phyloP scores from a whole-genome alignment of 768 basidiomycete species.

The Cyclocybe cylindracea region DNA sequence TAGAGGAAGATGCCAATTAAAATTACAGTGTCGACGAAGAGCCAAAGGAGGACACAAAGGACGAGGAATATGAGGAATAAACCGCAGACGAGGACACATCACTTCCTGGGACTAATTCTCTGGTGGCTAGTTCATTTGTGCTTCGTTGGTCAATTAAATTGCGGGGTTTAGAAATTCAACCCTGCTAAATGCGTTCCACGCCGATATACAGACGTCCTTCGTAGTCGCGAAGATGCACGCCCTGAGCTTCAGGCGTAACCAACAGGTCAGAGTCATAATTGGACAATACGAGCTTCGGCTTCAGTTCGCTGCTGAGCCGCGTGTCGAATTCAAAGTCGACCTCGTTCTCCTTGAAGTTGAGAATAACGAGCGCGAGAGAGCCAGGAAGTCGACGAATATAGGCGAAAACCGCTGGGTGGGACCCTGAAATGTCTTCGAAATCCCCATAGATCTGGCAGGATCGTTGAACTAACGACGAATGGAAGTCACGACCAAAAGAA shows the following conservation, averaged over 20 bases:
- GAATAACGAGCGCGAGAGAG: constrained; percentile 28
- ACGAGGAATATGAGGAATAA: neutral
- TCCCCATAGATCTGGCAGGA: constrained; percentile 56
- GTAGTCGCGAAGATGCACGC: constrained; percentile 24
- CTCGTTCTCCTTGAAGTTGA: constrained; percentile 43
- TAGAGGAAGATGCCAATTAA: no score
- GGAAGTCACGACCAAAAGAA: neutral
- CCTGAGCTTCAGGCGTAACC: constrained; percentile 1
- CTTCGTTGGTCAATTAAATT: neutral
- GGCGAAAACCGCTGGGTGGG: constrained; percentile 54
- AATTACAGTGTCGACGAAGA: neutral
- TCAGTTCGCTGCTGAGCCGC: constrained; percentile 5
- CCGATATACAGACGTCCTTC: constrained; percentile 33
- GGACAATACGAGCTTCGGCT: constrained; percentile 21
- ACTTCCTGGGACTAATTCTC: neutral
- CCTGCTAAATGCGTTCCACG: neutral
- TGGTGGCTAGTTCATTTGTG: neutral
- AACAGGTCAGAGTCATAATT: constrained; percentile 24
- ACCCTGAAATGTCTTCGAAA: constrained; percentile 49
- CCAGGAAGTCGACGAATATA: constrained; percentile 45
- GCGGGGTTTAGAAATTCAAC: neutral
- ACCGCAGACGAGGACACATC: neutral
- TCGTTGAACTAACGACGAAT: neutral
- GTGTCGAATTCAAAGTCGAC: constrained; percentile 16
- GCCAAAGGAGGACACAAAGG: neutral